phyloP scores from a whole-genome alignment of 2,329 filamentous ascomycete species.

The Xylariaceae sp. region DNA sequence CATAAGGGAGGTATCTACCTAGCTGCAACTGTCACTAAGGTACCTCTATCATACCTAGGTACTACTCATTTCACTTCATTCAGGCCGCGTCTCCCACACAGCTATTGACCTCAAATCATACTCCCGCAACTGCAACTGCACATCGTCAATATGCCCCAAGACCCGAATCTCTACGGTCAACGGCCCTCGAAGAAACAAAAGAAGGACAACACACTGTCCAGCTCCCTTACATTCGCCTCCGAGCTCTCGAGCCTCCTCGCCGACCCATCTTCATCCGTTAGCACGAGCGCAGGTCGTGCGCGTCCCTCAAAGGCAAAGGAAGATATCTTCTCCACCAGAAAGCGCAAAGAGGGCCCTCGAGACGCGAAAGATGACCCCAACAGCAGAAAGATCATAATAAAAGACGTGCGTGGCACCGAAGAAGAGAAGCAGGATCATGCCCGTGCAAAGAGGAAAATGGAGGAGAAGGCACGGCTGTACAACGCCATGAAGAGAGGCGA shows the following conservation, averaged over 20 bases:
- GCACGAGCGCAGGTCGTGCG: constrained; percentile 44
- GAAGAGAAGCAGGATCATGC: constrained; percentile 65
- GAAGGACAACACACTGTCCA: constrained; percentile 67
- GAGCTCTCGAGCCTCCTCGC: constrained; percentile 80
- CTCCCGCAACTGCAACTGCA: too few relatives aligned
- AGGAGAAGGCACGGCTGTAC: constrained; percentile 86
- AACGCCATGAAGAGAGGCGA: constrained; percentile 88
- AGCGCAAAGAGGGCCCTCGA: constrained; percentile 40
- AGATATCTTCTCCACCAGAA: constrained; percentile 58
- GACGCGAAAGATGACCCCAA: constrained; percentile 13
- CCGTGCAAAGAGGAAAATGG: constrained; percentile 75
- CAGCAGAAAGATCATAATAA: constrained; percentile 36
- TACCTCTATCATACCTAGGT: too few relatives aligned
- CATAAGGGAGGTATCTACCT: too few relatives aligned
- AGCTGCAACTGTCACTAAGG: too few relatives aligned
- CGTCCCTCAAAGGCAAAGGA: constrained; percentile 57
- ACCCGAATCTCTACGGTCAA: constrained; percentile 73
- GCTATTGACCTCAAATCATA: too few relatives aligned
- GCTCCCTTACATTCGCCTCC: constrained; percentile 79
- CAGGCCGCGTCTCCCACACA: too few relatives aligned
- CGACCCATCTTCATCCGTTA: constrained; percentile 39
- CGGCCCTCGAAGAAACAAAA: constrained; percentile 65
- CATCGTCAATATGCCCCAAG: constrained; percentile 49
- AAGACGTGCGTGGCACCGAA: constrained; percentile 51
- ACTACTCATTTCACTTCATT: too few relatives aligned